phyloP scores from a whole-genome alignment of 306 rosid genomes.

The Rosa chinensis region DNA sequence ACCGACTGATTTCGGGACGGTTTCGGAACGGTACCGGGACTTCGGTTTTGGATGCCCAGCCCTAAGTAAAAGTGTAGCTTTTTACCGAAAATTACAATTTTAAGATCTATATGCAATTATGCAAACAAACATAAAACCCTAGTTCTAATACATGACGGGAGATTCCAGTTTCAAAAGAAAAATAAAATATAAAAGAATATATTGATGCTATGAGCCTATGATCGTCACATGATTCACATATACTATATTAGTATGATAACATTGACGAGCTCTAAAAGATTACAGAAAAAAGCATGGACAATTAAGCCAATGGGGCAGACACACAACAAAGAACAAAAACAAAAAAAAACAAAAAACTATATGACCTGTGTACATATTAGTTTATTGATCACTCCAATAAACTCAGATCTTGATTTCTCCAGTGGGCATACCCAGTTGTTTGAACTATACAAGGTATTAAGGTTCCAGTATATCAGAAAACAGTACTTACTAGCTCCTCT shows the following conservation, averaged over 20 bases:
- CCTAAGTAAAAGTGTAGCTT: not conserved
- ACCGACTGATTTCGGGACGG: too few species aligned
- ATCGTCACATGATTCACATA: slow-evolving; percentile 3
- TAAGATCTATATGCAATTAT: not conserved
- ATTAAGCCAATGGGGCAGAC: slow-evolving; percentile 37
- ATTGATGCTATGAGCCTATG: slow-evolving; percentile 17
- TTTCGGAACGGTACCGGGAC: too few species aligned
- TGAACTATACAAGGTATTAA: slow-evolving; percentile 47
- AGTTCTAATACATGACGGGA: not conserved
- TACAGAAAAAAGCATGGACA: slow-evolving; percentile 25
- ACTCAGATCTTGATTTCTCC: slow-evolving; percentile 26
- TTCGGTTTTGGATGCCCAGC: too few species aligned
- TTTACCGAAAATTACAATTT: not conserved
- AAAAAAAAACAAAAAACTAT: slow-evolving; percentile 15
- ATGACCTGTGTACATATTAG: slow-evolving; percentile 45
- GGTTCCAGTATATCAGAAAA: slow-evolving; percentile 23
- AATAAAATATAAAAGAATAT: slow-evolving; percentile 37
- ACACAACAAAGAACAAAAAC: slow-evolving; percentile 14
- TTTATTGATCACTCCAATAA: slow-evolving; percentile 49
- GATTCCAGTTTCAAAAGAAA: slow-evolving; percentile 21
- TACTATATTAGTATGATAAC: not conserved
- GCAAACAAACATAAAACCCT: not conserved
- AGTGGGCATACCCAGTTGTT: slow-evolving; percentile 34
- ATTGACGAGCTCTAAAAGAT: slow-evolving; percentile 25
- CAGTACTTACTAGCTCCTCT: slow-evolving; percentile 39